Evolutionary conservation across 306 rosid species (phyloP).

Genomic region (Vachellia pachyceras): DNA sequence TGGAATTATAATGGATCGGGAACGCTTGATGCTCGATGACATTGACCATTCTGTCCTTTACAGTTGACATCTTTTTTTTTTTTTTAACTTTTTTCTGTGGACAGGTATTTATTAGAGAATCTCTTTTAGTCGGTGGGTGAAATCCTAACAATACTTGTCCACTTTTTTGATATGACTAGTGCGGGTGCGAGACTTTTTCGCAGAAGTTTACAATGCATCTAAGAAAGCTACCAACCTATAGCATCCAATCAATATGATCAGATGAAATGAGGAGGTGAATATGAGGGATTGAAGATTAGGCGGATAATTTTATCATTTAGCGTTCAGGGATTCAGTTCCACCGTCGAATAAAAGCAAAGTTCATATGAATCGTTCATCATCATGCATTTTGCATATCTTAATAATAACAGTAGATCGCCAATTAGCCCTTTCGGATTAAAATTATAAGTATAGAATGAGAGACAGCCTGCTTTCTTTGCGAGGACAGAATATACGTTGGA

Average conservation of each 20-base stretch:
- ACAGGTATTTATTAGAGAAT: neutral
- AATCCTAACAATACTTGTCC: neutral
- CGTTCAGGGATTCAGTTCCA: neutral
- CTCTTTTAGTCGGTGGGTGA: constrained; percentile 22
- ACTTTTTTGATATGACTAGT: neutral
- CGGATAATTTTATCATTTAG: neutral
- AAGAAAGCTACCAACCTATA: neutral
- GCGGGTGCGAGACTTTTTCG: neutral
- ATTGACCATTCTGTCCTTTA: constrained; percentile 43
- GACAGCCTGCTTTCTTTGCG: neutral
- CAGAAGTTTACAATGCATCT: neutral
- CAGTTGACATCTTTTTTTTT: neutral
- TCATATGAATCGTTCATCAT: neutral
- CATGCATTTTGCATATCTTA: neutral
- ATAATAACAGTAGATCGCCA: neutral
- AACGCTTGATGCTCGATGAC: neutral
- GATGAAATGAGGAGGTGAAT: no score
- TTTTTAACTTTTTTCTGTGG: neutral
- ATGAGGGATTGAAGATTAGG: neutral
- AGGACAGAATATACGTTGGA: neutral
- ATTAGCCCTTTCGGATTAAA: neutral
- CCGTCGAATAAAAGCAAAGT: neutral
- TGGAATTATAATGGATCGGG: constrained; percentile 3
- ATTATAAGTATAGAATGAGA: neutral
- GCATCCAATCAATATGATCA: neutral